A percentile compares a stretch with the other conserved stretches of the same genome.
Evolutionary conservation across 78 protist species (phyloP).

Genomic region (Trichosphaerium sp.): DNA sequence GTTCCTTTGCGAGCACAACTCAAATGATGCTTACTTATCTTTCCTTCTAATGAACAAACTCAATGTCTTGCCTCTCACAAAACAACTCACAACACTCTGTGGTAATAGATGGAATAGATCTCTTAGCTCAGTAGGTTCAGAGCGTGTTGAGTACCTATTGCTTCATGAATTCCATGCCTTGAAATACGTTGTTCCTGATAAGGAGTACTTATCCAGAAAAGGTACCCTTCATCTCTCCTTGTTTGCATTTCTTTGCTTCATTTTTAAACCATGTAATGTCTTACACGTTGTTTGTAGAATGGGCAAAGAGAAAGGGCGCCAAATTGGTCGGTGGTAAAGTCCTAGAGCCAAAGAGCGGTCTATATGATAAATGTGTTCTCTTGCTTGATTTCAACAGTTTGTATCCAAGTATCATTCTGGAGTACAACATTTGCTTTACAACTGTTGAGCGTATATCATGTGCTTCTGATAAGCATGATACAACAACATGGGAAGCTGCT

Average conservation of each 20-base stretch:
- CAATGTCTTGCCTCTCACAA: slow-evolving; percentile 77
- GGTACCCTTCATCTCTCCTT: no score
- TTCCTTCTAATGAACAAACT: slow-evolving; percentile 59
- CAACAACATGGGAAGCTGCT: slow-evolving; percentile 10
- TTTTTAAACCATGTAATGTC: no score
- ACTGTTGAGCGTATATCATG: slow-evolving; percentile 71
- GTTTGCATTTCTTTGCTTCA: no score
- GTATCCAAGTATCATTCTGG: slow-evolving; percentile 97
- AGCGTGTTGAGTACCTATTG: slow-evolving; percentile 90
- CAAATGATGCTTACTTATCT: slow-evolving; percentile 60
- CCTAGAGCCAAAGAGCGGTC: slow-evolving; percentile 89
- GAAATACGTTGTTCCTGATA: slow-evolving; percentile 81
- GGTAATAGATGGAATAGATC: slow-evolving; percentile 87
- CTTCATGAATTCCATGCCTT: slow-evolving; percentile 81
- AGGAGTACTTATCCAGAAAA: background rate
- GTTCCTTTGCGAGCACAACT: slow-evolving; percentile 14
- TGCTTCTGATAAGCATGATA: background rate
- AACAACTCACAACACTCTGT: slow-evolving; percentile 80
- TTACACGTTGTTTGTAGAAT: background rate
- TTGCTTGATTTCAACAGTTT: slow-evolving; percentile 98
- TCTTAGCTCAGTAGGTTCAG: slow-evolving; percentile 82
- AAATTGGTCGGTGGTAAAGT: slow-evolving; percentile 90
- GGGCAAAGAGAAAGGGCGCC: slow-evolving; percentile 4
- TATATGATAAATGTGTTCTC: slow-evolving; percentile 85
- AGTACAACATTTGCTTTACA: slow-evolving; percentile 96